A percentile compares a stretch with the other conserved stretches of the same genome.
These are phyloP conservation scores for Hymenotorrendiella dingleyae DNA, from an alignment of 2,329 filamentous ascomycete genomes.

Conservation along the genomic window DNA sequence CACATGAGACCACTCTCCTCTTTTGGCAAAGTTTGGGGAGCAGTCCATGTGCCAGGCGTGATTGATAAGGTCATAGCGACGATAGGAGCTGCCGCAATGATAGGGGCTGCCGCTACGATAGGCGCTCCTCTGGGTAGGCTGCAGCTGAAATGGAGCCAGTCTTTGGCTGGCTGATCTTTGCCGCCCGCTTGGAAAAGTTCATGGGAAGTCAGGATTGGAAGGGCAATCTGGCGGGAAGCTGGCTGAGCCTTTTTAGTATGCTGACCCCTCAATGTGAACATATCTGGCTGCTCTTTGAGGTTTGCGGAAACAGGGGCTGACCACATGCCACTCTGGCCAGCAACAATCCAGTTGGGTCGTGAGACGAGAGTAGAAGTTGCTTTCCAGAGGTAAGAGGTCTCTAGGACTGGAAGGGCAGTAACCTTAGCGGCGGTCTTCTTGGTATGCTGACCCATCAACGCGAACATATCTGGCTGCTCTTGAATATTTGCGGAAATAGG, in stretches of 20 bases:
- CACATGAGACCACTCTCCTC: constrained; percentile 13
- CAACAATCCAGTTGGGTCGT: not conserved
- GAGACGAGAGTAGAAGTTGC: not conserved
- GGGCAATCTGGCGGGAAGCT: no score
- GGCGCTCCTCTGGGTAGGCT: not conserved
- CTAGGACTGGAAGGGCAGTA: not conserved
- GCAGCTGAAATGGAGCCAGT: constrained; percentile 14
- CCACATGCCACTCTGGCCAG: no score
- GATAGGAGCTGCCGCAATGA: not conserved
- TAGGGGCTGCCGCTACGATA: not conserved
- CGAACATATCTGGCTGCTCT: no score
- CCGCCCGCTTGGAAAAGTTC: constrained; percentile 17
- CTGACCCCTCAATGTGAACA: no score
- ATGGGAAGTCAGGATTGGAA: constrained; percentile 14
- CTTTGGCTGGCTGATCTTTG: no score
- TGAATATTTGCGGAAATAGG: no score
- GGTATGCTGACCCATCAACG: no score
- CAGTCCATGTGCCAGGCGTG: constrained; percentile 4
- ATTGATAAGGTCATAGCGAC: no score
- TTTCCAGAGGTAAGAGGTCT: constrained; percentile 1
- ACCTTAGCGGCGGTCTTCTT: not conserved
- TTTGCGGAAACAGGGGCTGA: no score
- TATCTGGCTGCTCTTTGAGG: no score
- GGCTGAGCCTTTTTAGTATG: no score
- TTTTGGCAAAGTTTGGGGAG: not conserved